These are phyloP conservation scores for Chlamydomonas sphaeroides DNA, from an alignment of 139 green algal species.

Conservation along the genomic window DNA sequence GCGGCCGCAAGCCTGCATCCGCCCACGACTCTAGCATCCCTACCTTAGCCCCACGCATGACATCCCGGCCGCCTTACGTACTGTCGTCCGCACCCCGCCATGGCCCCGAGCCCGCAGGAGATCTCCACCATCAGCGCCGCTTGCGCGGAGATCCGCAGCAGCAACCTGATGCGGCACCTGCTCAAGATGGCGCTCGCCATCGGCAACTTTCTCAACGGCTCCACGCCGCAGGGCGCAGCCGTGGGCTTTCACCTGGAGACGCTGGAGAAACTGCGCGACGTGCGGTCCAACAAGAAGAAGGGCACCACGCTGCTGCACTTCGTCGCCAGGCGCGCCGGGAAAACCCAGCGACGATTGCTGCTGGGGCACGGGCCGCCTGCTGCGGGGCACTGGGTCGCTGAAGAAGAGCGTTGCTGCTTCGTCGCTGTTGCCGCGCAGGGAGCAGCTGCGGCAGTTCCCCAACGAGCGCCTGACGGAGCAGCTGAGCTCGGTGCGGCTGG, in stretches of 20 bases:
- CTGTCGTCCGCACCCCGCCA: too few relatives aligned
- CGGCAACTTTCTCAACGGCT: constrained; percentile 72
- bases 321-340: constrained; percentile 64
- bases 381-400: too few relatives aligned
- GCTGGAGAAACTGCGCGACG: constrained; percentile 66
- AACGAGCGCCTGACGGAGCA: constrained; percentile 53
- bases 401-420: too few relatives aligned
- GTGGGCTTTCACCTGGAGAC: constrained; percentile 61
- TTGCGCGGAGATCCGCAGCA: constrained; percentile 55
- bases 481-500: constrained; percentile 43
- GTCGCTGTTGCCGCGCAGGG: too few relatives aligned
- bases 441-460: constrained; percentile 70
- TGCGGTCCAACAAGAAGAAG: constrained; percentile 54
- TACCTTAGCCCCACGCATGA: too few relatives aligned
- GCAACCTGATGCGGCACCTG: constrained; percentile 49
- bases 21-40: too few relatives aligned
- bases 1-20: too few relatives aligned
- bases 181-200: constrained; percentile 58
- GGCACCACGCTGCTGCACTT: constrained; percentile 71
- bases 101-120: too few relatives aligned
- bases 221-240: constrained; percentile 35
- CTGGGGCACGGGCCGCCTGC: too few relatives aligned
- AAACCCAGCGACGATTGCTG: too few relatives aligned
- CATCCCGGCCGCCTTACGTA: too few relatives aligned
- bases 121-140: constrained; percentile 37